Evolutionary conservation across 2,329 filamentous ascomycete genomes (phyloP).

Genomic region (Paraphaeosphaeria minitans): DNA sequence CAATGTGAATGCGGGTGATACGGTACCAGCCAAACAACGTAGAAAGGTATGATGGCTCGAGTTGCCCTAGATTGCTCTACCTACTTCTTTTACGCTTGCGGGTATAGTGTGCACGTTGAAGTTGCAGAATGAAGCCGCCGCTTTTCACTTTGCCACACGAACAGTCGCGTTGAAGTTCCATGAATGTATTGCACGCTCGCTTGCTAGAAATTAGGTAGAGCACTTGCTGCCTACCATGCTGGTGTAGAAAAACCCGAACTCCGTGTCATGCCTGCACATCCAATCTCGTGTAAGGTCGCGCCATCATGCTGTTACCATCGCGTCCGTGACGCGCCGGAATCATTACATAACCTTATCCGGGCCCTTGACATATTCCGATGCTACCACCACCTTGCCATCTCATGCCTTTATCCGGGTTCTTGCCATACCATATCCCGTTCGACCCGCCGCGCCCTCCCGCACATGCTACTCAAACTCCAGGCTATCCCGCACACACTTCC

Average conservation of each 20-base stretch:
- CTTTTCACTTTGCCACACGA: neutral
- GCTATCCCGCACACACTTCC: constrained; percentile 72
- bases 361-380: too few species aligned
- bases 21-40: too few species aligned
- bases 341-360: too few species aligned
- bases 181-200: constrained; percentile 4
- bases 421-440: neutral
- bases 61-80: too few species aligned
- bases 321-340: too few species aligned
- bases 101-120: too few species aligned
- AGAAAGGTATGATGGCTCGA: too few species aligned
- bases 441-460: neutral
- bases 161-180: neutral
- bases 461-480: constrained; percentile 39
- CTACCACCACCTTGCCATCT: too few species aligned
- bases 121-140: neutral
- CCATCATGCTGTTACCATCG: neutral
- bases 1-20: too few species aligned
- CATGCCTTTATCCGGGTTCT: neutral
- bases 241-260: neutral
- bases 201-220: neutral
- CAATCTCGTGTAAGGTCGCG: neutral
- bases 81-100: too few species aligned
- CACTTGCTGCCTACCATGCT: constrained; percentile 4
- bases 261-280: neutral